Base-by-base conservation (phyloP, 2,329 filamentous ascomycete genomes). In the Hymenoscyphus infarciens region DNA sequence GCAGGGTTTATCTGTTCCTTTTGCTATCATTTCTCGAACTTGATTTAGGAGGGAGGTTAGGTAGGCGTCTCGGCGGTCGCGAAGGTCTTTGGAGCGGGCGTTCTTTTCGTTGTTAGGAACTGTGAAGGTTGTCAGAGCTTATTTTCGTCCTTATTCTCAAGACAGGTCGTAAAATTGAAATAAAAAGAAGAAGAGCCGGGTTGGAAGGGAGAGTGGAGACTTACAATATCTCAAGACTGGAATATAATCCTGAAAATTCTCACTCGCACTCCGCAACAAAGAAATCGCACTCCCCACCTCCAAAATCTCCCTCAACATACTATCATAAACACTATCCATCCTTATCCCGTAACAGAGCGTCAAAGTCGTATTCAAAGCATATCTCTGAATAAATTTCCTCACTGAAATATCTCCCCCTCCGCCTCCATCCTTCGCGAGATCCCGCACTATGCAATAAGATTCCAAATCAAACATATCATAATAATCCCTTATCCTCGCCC, bases 321-420 rank as follows among this genome's bases (percentile, higher is more conserved):
- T 76, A 59, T 83, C 82, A 65, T 81, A 82, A 0, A 82, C 79
- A 5, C 73, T 76, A 67, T 83, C 81, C 81, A 84, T 83, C 1
- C 81, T 77, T 45, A 83, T 82, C 0, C 81, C 81, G 59, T 83
- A 83, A 67, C 80, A 83, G 0, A 83, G 75, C 0, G 81, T 84
- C 19, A 84, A 71, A 0, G 81, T 83, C 0, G 81, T 83, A 70
- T 83, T 83, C 8, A 83, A 74, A 0, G 81, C 81, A 69, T 79
- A 83, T 15, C 81, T 75, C 65, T 83, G 81, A 35, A 83, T 79
- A 63, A 83, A 83, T 0, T 80, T 80, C 5, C 81, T 73, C 71
- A 55, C 75, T 77, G 57, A 27, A 27, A 82, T 74, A 66, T 82
- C 80, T 0, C 76, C 61, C 1, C 77, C 78, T 29, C 74, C 71